Evolutionary conservation across 2,329 filamentous ascomycete species (phyloP).

Genomic region (Blastomyces emzantsi): DNA sequence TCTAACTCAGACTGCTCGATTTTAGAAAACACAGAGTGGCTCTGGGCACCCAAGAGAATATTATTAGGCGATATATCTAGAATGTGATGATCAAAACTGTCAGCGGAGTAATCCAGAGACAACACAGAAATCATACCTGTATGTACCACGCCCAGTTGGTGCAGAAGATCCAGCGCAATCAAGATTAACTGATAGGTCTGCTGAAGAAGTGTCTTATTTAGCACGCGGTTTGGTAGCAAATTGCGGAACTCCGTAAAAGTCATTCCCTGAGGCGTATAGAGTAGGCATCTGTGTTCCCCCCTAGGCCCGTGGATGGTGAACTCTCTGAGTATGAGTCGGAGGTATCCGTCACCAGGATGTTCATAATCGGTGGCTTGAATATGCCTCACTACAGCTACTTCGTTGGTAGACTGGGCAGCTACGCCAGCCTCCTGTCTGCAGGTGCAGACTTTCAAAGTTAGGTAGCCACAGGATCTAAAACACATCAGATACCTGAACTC

Average conservation of each 20-base stretch:
- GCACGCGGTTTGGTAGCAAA: neutral
- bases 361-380: neutral
- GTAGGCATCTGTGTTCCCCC: constrained; percentile 26
- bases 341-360: constrained; percentile 16
- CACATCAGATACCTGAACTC: constrained; percentile 15
- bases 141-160: constrained; percentile 37
- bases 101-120: neutral
- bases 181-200: constrained; percentile 1
- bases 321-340: constrained; percentile 17
- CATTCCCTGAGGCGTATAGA: constrained; percentile 29
- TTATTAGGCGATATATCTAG: constrained; percentile 25
- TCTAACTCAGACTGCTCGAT: constrained; percentile 19
- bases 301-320: constrained; percentile 17
- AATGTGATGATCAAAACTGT: neutral
- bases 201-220: constrained; percentile 19
- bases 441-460: constrained; percentile 17
- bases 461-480: constrained; percentile 17
- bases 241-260: constrained; percentile 22
- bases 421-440: constrained; percentile 5
- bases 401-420: constrained; percentile 4
- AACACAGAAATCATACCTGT: constrained; percentile 24
- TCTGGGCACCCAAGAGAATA: constrained; percentile 26
- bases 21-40: constrained; percentile 22
- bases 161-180: constrained; percentile 23
- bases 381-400: neutral